A percentile compares a stretch with the other conserved stretches of the same genome.
Conservation (phyloP, 306 rosid species). For the Pterocarpus macrocarpus region DNA sequence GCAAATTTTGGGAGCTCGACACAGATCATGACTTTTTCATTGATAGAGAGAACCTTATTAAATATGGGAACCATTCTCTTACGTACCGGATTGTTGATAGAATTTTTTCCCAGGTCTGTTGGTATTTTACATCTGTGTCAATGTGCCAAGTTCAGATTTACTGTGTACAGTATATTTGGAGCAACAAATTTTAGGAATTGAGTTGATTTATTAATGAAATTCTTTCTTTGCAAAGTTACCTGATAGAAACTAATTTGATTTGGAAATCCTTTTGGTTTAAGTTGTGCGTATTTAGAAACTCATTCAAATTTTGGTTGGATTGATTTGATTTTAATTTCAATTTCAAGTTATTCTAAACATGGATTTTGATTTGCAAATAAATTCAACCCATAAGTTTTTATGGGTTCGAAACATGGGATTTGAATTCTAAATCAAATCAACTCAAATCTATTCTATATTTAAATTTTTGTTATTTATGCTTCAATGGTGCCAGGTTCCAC, state of each 20-base stretch:
- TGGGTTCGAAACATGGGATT: slow-evolving; percentile 9
- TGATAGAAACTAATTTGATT: slow-evolving; percentile 20
- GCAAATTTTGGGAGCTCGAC: slow-evolving; percentile 99
- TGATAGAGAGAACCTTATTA: slow-evolving; percentile 97
- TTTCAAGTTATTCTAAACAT: slow-evolving; percentile 33
- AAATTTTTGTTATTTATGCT: slow-evolving; percentile 1
- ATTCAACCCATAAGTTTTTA: neutral
- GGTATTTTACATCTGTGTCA: slow-evolving; percentile 31
- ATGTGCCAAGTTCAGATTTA: slow-evolving; percentile 29
- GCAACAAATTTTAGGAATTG: slow-evolving; percentile 13
- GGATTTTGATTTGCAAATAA: slow-evolving; percentile 25
- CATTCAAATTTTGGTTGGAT: slow-evolving; percentile 27
- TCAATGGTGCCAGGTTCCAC: slow-evolving; percentile 70
- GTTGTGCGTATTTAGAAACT: slow-evolving; percentile 19
- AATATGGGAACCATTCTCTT: slow-evolving; percentile 99
- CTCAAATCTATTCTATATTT: slow-evolving; percentile 3
- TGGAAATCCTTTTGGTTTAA: slow-evolving; percentile 12
- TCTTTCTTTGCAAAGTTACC: slow-evolving; percentile 14
- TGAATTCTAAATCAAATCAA: slow-evolving; percentile 13
- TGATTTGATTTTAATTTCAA: slow-evolving; percentile 34
- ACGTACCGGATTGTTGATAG: slow-evolving; percentile 99
- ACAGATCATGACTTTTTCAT: slow-evolving; percentile 96
- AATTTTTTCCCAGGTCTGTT: slow-evolving; percentile 97
- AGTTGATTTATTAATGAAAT: slow-evolving; percentile 28
- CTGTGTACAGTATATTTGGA: slow-evolving; percentile 27